phyloP scores from a whole-genome alignment of 169 alveolate genomes.

The Cytauxzoon felis region DNA sequence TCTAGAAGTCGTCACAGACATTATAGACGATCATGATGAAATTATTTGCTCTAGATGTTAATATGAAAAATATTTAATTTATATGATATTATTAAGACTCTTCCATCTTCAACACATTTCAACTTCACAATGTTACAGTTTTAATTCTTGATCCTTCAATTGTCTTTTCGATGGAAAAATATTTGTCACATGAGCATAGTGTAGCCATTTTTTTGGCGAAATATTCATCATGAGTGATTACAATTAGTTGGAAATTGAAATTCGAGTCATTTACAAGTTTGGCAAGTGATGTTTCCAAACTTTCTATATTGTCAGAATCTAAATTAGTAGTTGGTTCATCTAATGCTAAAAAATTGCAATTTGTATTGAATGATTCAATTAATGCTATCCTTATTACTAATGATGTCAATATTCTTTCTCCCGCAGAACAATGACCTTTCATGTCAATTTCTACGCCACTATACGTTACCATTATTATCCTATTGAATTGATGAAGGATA shows the following conservation, averaged over 20 bases:
- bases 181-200: conserved; percentile 57
- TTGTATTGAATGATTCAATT: conserved; percentile 96
- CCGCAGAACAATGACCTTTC: conserved; percentile 98
- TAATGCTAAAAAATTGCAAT: conserved; percentile 96
- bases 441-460: conserved; percentile 85
- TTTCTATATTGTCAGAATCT: conserved; percentile 88
- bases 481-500: conserved; percentile 11
- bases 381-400: conserved; percentile 95
- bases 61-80: not conserved
- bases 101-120: not conserved
- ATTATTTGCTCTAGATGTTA: not conserved
- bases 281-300: conserved; percentile 64
- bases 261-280: conserved; percentile 64
- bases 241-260: conserved; percentile 83
- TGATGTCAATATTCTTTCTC: conserved; percentile 94
- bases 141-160: not conserved
- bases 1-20: conserved; percentile 2
- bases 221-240: conserved; percentile 98
- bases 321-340: conserved; percentile 99
- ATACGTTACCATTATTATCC: conserved; percentile 83
- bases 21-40: not conserved
- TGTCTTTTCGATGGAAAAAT: conserved; percentile 27
- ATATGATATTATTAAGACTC: not conserved
- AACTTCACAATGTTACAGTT: conserved; percentile 1
- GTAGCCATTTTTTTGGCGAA: conserved; percentile 85